phyloP scores from a whole-genome alignment of 257 asterid genomes.

The Lithospermum erythrorhizon region DNA sequence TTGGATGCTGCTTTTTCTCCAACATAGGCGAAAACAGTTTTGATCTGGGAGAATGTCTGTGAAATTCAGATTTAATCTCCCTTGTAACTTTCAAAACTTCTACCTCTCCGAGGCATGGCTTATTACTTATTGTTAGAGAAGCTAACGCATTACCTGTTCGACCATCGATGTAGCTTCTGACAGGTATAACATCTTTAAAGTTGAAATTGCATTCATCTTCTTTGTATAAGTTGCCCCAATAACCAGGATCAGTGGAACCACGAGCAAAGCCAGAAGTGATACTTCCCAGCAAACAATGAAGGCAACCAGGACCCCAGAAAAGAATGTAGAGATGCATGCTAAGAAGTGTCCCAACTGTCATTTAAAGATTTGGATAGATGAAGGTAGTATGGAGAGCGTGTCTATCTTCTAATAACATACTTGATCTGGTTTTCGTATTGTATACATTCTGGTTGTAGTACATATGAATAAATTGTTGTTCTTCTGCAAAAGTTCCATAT shows the following conservation, averaged over 20 bases:
- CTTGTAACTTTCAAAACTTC: not conserved
- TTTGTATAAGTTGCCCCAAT: conserved; percentile 63
- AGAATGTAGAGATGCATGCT: conserved; percentile 63
- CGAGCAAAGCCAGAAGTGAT: conserved; percentile 59
- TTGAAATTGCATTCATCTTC: conserved; percentile 56
- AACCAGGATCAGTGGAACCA: conserved; percentile 55
- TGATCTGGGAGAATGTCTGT: conserved; percentile 74
- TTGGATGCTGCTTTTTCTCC: conserved; percentile 61
- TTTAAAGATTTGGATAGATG: conserved; percentile 16
- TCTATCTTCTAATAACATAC: not conserved
- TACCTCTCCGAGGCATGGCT: not conserved
- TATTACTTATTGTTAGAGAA: not conserved
- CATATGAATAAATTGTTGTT: too few species aligned
- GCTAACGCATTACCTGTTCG: conserved; percentile 45
- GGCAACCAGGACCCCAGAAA: conserved; percentile 63
- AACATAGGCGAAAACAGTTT: conserved; percentile 69
- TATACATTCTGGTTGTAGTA: too few species aligned
- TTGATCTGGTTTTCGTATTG: too few species aligned
- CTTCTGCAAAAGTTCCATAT: too few species aligned
- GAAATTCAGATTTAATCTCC: conserved; percentile 6
- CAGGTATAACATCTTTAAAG: conserved; percentile 43
- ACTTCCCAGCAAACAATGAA: conserved; percentile 75
- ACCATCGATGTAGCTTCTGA: conserved; percentile 71
- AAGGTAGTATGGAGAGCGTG: conserved; percentile 1
- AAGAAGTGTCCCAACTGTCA: conserved; percentile 74